Percentiles rank a stretch among this genome's conserved stretches.
phyloP scores from a whole-genome alignment of 2,329 filamentous ascomycete genomes.

The Aspergillus pseudoviridinutans region DNA sequence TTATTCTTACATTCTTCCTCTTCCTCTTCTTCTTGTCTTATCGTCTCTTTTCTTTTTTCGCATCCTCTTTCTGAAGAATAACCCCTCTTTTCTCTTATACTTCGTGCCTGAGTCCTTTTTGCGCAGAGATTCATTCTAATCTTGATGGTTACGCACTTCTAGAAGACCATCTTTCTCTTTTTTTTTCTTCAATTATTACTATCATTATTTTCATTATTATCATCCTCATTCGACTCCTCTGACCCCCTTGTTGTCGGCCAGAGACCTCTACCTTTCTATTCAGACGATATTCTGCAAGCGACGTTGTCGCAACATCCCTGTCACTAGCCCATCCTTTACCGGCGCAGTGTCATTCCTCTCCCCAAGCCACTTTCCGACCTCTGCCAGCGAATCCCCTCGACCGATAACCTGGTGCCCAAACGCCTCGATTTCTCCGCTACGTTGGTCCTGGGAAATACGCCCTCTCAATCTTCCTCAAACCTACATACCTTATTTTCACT shows the following conservation, averaged over 20 bases:
- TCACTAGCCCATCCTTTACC: slow-evolving; percentile 27
- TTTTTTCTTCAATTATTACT: neutral
- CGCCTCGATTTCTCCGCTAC: slow-evolving; percentile 29
- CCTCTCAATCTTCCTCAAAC: slow-evolving; percentile 12
- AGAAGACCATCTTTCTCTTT: neutral
- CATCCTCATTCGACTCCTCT: neutral
- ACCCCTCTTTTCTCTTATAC: neutral
- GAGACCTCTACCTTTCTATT: neutral
- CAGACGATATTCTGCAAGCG: slow-evolving; percentile 17
- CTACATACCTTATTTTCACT: slow-evolving; percentile 8
- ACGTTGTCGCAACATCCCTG: slow-evolving; percentile 29
- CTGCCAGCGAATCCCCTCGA: slow-evolving; percentile 27
- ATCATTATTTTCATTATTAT: neutral
- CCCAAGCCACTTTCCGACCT: slow-evolving; percentile 26
- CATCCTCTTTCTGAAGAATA: neutral
- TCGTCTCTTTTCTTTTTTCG: slow-evolving; percentile 4
- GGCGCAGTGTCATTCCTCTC: slow-evolving; percentile 16
- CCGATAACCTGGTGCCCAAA: slow-evolving; percentile 33
- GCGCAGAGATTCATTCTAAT: neutral
- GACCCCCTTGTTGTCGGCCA: slow-evolving; percentile 4
- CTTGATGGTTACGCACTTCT: neutral
- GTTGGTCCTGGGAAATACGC: slow-evolving; percentile 20
- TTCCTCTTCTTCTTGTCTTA: neutral
- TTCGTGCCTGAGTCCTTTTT: neutral
- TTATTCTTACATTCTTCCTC: neutral